Evolutionary conservation across 192 early-diverging fungal species (phyloP), one percentile per base, ranked within the genome.

Genomic region (Coemansia sp.): DNA sequence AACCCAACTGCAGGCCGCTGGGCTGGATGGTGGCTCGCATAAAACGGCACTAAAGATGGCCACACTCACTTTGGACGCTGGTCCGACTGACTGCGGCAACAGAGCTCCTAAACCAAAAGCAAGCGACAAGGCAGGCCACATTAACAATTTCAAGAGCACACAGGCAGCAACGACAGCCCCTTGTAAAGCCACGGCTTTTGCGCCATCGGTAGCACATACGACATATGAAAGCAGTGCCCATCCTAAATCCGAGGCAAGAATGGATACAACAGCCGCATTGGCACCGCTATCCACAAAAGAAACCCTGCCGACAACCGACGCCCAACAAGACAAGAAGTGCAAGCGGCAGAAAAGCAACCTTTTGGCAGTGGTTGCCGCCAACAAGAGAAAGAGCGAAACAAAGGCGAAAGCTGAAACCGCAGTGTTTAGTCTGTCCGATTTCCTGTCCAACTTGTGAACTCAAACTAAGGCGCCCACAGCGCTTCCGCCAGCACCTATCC

Each of bases 261-360:
- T 36, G 38, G 31, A 4, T 4, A 31, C 31, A 31, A 4, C 31
- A 31, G 26, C 26, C 40, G n/a, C 26, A n/a, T n/a, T n/a, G n/a
- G n/a, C n/a, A n/a, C n/a, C n/a, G n/a, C n/a, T n/a, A n/a, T n/a
- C n/a, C 13, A 13, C 10, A 9, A 62, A 18, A 18, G 14, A 9
- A 26, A 16, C 36, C 5, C 60, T n/a, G 28, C 45, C 40, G 37
- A 10, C 43, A 39, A 35, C 38, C 10, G 56, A 68, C 10, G 5
- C 58, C 11, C 23, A 51, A 9, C 65, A 66, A 39, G 36, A 53
- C 36, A 71, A 69, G 23, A 82, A 76, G 70, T 66, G 72, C 65
- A 81, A 75, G 31, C 61, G 65, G 21, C 48, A 75, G 65, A 81
- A 81, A n/a, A 75, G 72, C 66, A 71, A 75, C 11, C 63, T 81